Conservation (phyloP, 345 rosid species). For the Viola odorata region DNA sequence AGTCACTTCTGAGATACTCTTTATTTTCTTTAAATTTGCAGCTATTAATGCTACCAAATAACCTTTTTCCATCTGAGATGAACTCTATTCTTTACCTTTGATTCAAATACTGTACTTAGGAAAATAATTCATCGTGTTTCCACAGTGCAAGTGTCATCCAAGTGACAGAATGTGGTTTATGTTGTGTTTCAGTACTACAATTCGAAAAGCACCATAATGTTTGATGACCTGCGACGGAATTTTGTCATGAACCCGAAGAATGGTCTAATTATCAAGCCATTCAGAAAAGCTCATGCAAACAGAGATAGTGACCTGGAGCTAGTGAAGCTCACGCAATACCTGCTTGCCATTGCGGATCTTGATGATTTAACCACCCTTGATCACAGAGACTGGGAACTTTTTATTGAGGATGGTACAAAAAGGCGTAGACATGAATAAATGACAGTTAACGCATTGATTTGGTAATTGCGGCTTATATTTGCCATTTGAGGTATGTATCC, state of each 20-base stretch:
- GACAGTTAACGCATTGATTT: too few relatives aligned
- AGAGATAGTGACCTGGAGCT: slow-evolving; percentile 85
- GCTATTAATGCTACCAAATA: too few relatives aligned
- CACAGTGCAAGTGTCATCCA: too few relatives aligned
- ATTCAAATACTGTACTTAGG: too few relatives aligned
- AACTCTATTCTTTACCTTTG: too few relatives aligned
- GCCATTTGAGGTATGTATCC: slow-evolving; percentile 17
- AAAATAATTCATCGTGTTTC: too few relatives aligned
- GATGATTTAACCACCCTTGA: slow-evolving; percentile 68
- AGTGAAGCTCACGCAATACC: slow-evolving; percentile 71
- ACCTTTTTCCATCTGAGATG: too few relatives aligned
- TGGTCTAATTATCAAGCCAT: slow-evolving; percentile 77
- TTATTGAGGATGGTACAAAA: slow-evolving; percentile 52
- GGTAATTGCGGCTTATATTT: neutral
- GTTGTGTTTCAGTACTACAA: slow-evolving; percentile 55
- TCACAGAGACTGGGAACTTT: slow-evolving; percentile 71
- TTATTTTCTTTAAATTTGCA: too few relatives aligned
- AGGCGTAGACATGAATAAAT: slow-evolving; percentile 61
- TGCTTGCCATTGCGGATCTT: slow-evolving; percentile 81
- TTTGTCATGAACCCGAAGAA: slow-evolving; percentile 95
- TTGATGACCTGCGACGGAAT: slow-evolving; percentile 82
- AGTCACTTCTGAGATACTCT: too few relatives aligned
- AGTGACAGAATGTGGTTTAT: neutral
- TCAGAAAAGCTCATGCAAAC: slow-evolving; percentile 81
- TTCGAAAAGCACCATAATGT: slow-evolving; percentile 89